A percentile compares a stretch with the other conserved stretches of the same genome.
These are phyloP conservation scores for Clitopilus passeckerianus DNA, from an alignment of 768 basidiomycete species.

Conservation along the genomic window DNA sequence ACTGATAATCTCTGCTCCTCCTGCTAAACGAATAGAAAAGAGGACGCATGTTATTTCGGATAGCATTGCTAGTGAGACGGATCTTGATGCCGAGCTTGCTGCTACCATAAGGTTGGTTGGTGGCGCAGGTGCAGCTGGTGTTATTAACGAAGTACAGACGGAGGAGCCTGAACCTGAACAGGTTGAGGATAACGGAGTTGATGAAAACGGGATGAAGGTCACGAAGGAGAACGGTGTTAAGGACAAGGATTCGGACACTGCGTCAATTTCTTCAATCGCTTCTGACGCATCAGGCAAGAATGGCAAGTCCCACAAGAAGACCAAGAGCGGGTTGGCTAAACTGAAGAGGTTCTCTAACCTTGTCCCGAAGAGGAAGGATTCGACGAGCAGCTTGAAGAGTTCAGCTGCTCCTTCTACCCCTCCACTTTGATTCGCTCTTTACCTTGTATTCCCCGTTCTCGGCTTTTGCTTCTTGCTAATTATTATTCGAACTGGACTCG, in stretches of 20 bases:
- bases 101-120: conserved; percentile 59
- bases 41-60: conserved; percentile 3
- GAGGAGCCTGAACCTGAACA: conserved; percentile 21
- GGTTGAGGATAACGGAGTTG: conserved; percentile 12
- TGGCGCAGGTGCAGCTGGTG: conserved; percentile 42
- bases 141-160: conserved; percentile 21
- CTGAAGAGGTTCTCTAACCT: conserved; percentile 51
- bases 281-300: conserved; percentile 18
- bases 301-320: conserved; percentile 46
- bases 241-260: conserved; percentile 28
- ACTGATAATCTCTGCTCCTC: conserved; percentile 3
- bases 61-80: conserved; percentile 7
- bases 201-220: not conserved
- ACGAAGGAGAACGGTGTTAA: conserved; percentile 3
- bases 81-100: conserved; percentile 7
- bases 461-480: not conserved
- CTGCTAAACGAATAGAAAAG: not conserved
- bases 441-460: not conserved
- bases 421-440: not conserved
- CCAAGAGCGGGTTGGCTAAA: conserved; percentile 49
- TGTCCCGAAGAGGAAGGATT: conserved; percentile 45
- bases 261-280: conserved; percentile 27
- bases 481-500: not conserved
- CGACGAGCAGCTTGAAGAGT: conserved; percentile 20
- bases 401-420: not conserved